phyloP scores from a whole-genome alignment of 148 eudicot genomes.

The Vaccinium darrowii region DNA sequence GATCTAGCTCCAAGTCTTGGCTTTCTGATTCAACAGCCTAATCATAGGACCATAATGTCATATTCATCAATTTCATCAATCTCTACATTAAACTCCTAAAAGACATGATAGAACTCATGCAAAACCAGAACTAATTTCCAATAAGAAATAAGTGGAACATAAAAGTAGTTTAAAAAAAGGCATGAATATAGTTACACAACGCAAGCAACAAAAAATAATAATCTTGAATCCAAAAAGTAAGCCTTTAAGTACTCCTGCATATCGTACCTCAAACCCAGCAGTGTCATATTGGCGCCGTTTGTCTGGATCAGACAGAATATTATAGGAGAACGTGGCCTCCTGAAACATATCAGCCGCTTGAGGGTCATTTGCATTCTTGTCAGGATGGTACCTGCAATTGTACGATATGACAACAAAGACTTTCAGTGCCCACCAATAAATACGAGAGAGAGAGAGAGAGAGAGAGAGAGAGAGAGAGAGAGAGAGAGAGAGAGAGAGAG shows the following conservation, averaged over 20 bases:
- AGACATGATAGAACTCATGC: neutral
- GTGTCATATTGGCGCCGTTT: slow-evolving; percentile 88
- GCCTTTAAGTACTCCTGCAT: neutral
- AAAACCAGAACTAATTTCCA: neutral
- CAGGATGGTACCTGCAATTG: slow-evolving; percentile 84
- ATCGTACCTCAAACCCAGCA: slow-evolving; percentile 86
- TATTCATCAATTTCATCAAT: neutral
- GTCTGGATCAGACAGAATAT: slow-evolving; percentile 87
- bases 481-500: neutral
- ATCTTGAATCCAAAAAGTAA: neutral
- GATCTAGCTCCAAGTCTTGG: slow-evolving; percentile 95
- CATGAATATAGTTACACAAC: neutral
- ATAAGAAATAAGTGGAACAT: neutral
- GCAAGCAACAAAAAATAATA: neutral
- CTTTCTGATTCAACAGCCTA: slow-evolving; percentile 93
- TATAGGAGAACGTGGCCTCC: slow-evolving; percentile 89
- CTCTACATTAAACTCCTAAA: neutral
- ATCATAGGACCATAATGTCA: slow-evolving; percentile 14
- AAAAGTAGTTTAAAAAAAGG: neutral
- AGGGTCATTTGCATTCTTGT: slow-evolving; percentile 94
- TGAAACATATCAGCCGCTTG: slow-evolving; percentile 91
- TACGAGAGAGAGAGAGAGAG: neutral
- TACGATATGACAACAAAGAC: slow-evolving; percentile 16
- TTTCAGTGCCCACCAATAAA: neutral
- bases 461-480: neutral